Evolutionary conservation across 2,329 filamentous ascomycete genomes (phyloP), one percentile per base, ranked within the genome.

Genomic region (Clonostachys rhizophaga): DNA sequence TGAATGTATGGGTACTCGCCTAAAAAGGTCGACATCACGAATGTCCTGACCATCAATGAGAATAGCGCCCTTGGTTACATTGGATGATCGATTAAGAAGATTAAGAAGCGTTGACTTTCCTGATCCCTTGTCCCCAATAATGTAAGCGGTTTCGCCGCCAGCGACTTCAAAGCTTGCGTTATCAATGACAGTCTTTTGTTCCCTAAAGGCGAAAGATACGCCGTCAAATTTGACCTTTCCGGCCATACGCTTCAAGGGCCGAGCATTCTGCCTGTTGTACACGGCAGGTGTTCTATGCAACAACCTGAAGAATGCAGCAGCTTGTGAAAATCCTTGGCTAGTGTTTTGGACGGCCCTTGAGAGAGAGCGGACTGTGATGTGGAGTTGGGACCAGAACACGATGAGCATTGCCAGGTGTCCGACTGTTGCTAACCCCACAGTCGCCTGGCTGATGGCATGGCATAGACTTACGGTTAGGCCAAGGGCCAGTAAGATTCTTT

Each of bases 301-400:
- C 42, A 83, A 71, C 48, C 79, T 76, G 14, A 83, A 62, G 20
- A 83, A 67, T 20, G 76, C 70, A 57, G 83, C 77, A 6, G 79
- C 78, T 48, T 81, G 71, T 41, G 83, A 76, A 35, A 83, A 68
- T 48, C 80, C 73, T 50, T 74, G 71, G 48, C 77, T 78, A 51
- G 83, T 72, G 43, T 64, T 75, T 56, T 77, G 79, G 7, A 79
- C 78, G 30, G 83, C 64, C 16, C 68, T 67, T 7, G 78, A 75
- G 58, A 90, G 89, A 63, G 87, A 89, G 53, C 83, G 83, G 46
- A 90, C 72, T 3, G 86, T 86, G 3, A 79, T 76, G 41, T 86
- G 85, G 36, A 90, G 72, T 57, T 89, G 86, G 16, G 78, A 77
- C 84, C 88, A 88, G 62, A 89, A 90, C 46, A 84, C 85, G 50